A percentile compares a stretch with the other conserved stretches of the same genome.
These are phyloP conservation scores for Chamaenerion angustifolium DNA, from an alignment of 345 rosid species.

Conservation along the genomic window DNA sequence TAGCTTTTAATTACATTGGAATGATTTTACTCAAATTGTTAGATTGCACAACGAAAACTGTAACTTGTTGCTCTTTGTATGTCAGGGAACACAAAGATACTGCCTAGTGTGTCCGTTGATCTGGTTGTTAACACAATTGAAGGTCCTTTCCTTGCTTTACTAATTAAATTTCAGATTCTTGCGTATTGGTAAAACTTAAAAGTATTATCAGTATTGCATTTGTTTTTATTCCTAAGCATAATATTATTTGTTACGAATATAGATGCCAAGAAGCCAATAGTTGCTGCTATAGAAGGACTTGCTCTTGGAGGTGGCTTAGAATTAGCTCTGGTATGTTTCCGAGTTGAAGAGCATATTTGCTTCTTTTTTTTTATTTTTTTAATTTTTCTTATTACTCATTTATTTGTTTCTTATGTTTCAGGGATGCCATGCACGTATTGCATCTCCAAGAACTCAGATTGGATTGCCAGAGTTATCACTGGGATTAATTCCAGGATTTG, in stretches of 20 bases:
- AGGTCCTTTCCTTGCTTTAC: conserved; percentile 26
- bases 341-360: background rate
- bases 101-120: conserved; percentile 81
- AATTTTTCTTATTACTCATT: background rate
- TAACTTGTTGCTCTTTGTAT: conserved; percentile 6
- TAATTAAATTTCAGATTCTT: background rate
- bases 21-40: background rate
- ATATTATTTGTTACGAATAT: conserved; percentile 9
- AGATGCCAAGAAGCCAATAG: conserved; percentile 89
- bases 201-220: background rate
- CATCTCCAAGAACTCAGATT: conserved; percentile 65
- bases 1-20: conserved; percentile 13
- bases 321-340: conserved; percentile 59
- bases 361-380: background rate
- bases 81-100: conserved; percentile 56
- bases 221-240: background rate
- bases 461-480: conserved; percentile 87
- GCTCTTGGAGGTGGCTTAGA: conserved; percentile 99
- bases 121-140: conserved; percentile 62
- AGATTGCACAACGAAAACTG: background rate
- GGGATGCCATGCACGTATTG: conserved; percentile 92
- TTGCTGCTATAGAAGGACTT: conserved; percentile 92
- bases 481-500: conserved; percentile 87
- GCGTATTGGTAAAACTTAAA: background rate
- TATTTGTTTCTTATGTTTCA: conserved; percentile 11